A percentile compares a stretch with the other conserved stretches of the same genome.
Evolutionary conservation across 1,284 basidiomycete species (phyloP).

Genomic region (Meira miltonrushii): DNA sequence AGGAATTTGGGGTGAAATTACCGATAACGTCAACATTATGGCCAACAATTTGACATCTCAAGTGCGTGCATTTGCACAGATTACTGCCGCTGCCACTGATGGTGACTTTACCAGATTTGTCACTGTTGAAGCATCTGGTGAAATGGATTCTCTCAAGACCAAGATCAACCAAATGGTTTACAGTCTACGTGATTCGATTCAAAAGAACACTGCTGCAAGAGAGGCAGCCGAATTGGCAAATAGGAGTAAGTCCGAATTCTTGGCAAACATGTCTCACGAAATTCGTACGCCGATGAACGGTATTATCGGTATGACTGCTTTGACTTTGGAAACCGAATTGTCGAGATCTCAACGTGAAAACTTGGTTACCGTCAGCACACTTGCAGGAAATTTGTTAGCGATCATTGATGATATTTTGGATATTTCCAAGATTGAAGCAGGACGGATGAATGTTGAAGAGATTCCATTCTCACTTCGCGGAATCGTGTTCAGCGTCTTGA

Average conservation of each 20-base stretch:
- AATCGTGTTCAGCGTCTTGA: conserved; percentile 94
- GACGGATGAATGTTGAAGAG: conserved; percentile 98
- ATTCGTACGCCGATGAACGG: conserved; percentile 56
- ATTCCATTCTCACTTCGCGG: conserved; percentile 96
- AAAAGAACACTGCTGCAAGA: conserved; percentile 96
- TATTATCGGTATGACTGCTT: conserved; percentile 98
- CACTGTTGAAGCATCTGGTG: conserved; percentile 95
- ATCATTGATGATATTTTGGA: conserved; percentile 66
- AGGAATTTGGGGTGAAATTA: conserved; percentile 98
- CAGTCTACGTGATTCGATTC: conserved; percentile 91
- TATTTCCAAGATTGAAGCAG: conserved; percentile 66
- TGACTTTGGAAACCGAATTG: conserved; percentile 88
- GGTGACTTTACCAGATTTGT: conserved; percentile 99
- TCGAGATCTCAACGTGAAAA: conserved; percentile 88
- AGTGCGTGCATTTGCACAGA: conserved; percentile 98
- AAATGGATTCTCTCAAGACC: conserved; percentile 99
- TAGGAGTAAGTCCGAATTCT: conserved; percentile 90
- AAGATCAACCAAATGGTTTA: conserved; percentile 99
- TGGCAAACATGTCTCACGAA: conserved; percentile 54
- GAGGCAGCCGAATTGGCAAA: conserved; percentile 92
- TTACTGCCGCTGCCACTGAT: conserved; percentile 95
- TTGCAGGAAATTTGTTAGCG: conserved; percentile 85
- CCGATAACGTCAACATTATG: conserved; percentile 62
- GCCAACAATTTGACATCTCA: conserved; percentile 88
- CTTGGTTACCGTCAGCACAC: conserved; percentile 86